A percentile compares a stretch with the other conserved stretches of the same genome.
phyloP scores from a whole-genome alignment of 148 eudicot genomes.

The Dianthus caryophyllus region DNA sequence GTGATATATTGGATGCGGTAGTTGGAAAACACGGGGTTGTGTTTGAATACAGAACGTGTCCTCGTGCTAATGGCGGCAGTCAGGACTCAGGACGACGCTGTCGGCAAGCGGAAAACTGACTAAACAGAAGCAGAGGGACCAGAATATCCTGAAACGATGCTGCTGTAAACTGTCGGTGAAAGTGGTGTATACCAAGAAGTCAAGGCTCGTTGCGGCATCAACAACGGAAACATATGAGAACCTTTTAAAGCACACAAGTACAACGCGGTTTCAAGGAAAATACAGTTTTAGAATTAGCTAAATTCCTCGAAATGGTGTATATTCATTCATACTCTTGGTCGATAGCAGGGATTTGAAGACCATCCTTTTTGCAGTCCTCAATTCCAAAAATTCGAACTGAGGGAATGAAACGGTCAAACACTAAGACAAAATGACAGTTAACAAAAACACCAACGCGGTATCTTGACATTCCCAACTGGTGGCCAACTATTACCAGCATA shows the following conservation, averaged over 20 bases:
- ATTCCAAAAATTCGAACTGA: conserved; percentile 62
- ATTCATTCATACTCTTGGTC: conserved; percentile 57
- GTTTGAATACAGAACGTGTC: conserved; percentile 26
- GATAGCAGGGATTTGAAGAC: conserved; percentile 39
- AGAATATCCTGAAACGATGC: conserved; percentile 27
- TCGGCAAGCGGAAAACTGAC: conserved; percentile 26
- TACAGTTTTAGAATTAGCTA: no score
- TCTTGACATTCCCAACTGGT: background rate
- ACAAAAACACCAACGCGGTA: background rate
- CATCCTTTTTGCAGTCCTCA: conserved; percentile 57
- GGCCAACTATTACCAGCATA: background rate
- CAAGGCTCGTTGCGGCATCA: conserved; percentile 18
- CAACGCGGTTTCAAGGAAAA: background rate
- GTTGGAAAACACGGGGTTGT: conserved; percentile 31
- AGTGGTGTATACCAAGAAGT: conserved; percentile 32
- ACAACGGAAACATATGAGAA: background rate
- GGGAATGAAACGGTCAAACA: background rate
- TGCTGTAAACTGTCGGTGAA: conserved; percentile 32
- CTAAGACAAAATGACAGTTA: background rate
- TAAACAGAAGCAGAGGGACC: conserved; percentile 35
- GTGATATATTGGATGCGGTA: conserved; percentile 23
- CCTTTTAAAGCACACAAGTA: background rate
- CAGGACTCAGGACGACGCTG: conserved; percentile 27
- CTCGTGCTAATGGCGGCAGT: conserved; percentile 31
- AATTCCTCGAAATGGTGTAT: conserved; percentile 50